Evolutionary conservation across 2,329 filamentous ascomycete genomes (phyloP), one percentile per base, ranked within the genome.

Genomic region (Arachnopeziza araneosa): DNA sequence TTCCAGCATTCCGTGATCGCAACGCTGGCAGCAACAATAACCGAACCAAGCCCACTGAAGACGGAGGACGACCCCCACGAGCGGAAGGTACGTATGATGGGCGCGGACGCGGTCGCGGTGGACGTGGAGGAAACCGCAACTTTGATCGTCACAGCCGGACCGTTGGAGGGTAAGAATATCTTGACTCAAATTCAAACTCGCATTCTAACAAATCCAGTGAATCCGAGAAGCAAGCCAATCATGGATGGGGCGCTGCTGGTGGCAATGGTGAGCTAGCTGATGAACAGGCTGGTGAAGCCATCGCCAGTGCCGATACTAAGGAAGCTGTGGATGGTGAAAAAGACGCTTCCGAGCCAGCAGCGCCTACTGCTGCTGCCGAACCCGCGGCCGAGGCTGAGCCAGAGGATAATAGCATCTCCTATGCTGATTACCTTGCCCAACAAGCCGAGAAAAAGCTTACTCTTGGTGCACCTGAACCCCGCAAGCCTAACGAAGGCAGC

Each of bases 401-500:
- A 60, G 79, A 80, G 64, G 90, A 96, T 77, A 96, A 95, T 85
- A 85, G 83, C 80, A 88, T 96, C 80, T 95, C 92, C 58, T 96
- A 93, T 79, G 80, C 84, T 72, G 90, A 95, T 68, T 99, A 96
- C 82, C 85, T 96, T 57, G 90, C 87, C 74, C 85, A 90, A 75
- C 82, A 81, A 73, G 84, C 84, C 61, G 83, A 86, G 76, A 93
- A 93, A 85, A 93, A 91, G 80, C 78, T 85, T 67, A 83, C 84
- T 67, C 84, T 93, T 62, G 82, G 80, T 69, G 77, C 81, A 66
- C 83, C 87, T 71, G 84, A 90, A 72, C 83, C 91, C 73, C 93
- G 95, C 80, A 87, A 92, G 81, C 80, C 93, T 77, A 97, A 98
- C 82, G 93, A 97, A 82, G 93, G 93, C 73, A 84, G 81, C 81